These are phyloP conservation scores for Cryptococcus floricola DNA, from an alignment of 1,284 basidiomycete genomes.

Conservation along the genomic window DNA sequence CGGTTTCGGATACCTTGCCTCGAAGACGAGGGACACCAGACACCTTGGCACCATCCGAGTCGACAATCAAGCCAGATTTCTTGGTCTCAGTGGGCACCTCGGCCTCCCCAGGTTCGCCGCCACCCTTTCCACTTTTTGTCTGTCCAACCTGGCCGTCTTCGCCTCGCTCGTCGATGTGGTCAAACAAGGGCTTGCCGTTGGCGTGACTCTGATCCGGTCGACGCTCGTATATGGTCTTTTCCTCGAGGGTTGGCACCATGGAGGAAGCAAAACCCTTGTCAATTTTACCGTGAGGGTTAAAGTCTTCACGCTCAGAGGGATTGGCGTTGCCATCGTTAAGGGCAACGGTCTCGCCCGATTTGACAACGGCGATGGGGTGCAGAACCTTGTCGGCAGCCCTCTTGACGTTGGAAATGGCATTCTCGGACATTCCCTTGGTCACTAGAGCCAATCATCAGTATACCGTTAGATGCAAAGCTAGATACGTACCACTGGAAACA, in stretches of 20 bases:
- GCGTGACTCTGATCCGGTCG: constrained; percentile 40
- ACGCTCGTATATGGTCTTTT: constrained; percentile 58
- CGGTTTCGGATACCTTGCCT: constrained; percentile 28
- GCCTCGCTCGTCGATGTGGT: constrained; percentile 27
- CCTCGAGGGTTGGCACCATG: constrained; percentile 68
- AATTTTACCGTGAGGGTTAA: constrained; percentile 56
- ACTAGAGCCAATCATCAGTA: constrained; percentile 17
- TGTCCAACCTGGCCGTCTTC: constrained; percentile 11
- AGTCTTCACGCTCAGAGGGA: constrained; percentile 58
- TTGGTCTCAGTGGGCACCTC: constrained; percentile 24
- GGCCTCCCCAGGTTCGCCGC: constrained; percentile 18
- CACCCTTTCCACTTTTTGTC: not conserved
- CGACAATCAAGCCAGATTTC: constrained; percentile 18
- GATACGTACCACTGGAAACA: constrained; percentile 30
- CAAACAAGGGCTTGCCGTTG: constrained; percentile 48
- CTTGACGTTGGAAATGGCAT: constrained; percentile 44
- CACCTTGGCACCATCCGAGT: constrained; percentile 10
- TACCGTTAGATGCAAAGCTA: not conserved
- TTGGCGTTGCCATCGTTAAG: constrained; percentile 52
- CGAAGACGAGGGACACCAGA: constrained; percentile 41
- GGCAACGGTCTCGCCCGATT: constrained; percentile 14
- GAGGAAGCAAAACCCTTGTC: constrained; percentile 61
- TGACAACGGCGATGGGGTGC: constrained; percentile 43
- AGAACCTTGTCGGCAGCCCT: constrained; percentile 53
- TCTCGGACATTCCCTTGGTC: constrained; percentile 46